Evolutionary conservation across 192 early-diverging fungal species (phyloP), one percentile per base, ranked within the genome.

Genomic region (Umbelopsis vinacea): DNA sequence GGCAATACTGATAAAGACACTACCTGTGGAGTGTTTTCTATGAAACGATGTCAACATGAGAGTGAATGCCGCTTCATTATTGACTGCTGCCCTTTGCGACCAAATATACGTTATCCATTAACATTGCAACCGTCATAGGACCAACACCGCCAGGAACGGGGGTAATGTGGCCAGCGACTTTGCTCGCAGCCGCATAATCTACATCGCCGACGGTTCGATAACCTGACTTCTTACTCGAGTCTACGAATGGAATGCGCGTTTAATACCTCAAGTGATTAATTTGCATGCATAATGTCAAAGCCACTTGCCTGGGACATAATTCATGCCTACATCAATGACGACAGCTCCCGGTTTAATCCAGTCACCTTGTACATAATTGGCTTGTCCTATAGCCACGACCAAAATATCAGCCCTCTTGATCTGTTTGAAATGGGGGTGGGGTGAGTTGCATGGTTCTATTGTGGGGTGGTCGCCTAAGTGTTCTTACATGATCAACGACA

Each of bases 131-230:
- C 9, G 97, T 99, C 97, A 99, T 99, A 7, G 97, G 97, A 0
- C 97, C 97, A n/a, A 99, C 97, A 46, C 97, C 97, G 38, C 97
- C 97, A 46, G 97, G 97, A 53, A 99, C 97, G 2, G 97, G 96
- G 11, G 97, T 98, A 75, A 98, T 95, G 47, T 88, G 85, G 19
- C 90, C 84, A 0, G 96, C 97, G 5, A 92, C 87, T 46, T 86
- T 46, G 15, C 75, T 77, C 7, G 93, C 95, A 6, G 74, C 79
- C 2, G 89, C 85, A 72, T 86, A 97, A 40, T 97, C 93, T 38
- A 98, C 96, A 78, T 99, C 97, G 67, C 97, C 97, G 23, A 96
- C 96, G 86, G 89, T 93, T 68, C 94, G 89, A 46, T 90, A 83
- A 26, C 97, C 97, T 37, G 92, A 86, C 84, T 96, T 97, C 78